These are phyloP conservation scores for Lophiostoma macrostomum DNA, from an alignment of 495 filamentous ascomycete species.

Conservation along the genomic window DNA sequence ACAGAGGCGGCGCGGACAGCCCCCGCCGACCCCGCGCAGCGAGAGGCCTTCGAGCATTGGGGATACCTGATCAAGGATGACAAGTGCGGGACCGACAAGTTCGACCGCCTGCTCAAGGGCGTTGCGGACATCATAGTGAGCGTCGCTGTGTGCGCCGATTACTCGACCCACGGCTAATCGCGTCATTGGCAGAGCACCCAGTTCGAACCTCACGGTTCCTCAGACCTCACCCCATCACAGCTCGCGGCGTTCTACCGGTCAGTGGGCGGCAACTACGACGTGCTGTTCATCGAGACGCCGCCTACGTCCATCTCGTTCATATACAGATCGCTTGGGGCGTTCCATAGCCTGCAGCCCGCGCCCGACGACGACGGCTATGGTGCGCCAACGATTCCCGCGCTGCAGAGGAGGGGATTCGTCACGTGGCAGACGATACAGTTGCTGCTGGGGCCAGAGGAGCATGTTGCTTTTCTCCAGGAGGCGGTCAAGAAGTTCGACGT, in stretches of 20 bases:
- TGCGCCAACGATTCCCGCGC: slow-evolving; percentile 72
- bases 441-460: slow-evolving; percentile 81
- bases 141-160: slow-evolving; percentile 9
- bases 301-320: slow-evolving; percentile 77
- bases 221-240: slow-evolving; percentile 72
- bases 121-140: slow-evolving; percentile 81
- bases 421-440: slow-evolving; percentile 93
- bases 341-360: slow-evolving; percentile 52
- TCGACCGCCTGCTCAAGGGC: slow-evolving; percentile 74
- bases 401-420: slow-evolving; percentile 80
- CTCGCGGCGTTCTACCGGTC: slow-evolving; percentile 83
- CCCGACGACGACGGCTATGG: slow-evolving; percentile 68
- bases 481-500: slow-evolving; percentile 76
- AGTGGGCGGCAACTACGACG: slow-evolving; percentile 87
- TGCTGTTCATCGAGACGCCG: slow-evolving; percentile 78
- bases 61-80: slow-evolving; percentile 79
- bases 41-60: slow-evolving; percentile 58
- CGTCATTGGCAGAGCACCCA: slow-evolving; percentile 50
- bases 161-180: slow-evolving; percentile 22
- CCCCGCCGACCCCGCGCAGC: slow-evolving; percentile 21
- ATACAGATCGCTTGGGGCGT: slow-evolving; percentile 86
- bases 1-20: slow-evolving; percentile 1
- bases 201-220: slow-evolving; percentile 62
- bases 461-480: slow-evolving; percentile 77
- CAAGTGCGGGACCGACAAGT: slow-evolving; percentile 69